Percentiles rank a stretch among this genome's conserved stretches.
Conservation (phyloP, 2,329 filamentous ascomycete genomes). For the Ophiostoma quercus region DNA sequence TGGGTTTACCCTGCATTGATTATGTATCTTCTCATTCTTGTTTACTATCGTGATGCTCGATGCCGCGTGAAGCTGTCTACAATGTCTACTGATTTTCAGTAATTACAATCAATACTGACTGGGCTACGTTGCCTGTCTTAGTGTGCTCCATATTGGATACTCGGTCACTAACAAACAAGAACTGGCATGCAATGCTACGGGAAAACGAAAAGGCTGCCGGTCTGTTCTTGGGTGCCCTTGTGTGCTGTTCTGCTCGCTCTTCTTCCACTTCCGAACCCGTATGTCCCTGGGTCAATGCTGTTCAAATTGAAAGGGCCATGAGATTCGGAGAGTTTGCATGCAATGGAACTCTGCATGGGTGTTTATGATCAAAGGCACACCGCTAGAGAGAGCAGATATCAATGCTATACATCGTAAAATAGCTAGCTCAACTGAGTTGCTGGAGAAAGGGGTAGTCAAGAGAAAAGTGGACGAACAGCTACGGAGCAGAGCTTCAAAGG, state of each 20-base stretch:
- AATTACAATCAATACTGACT: background rate
- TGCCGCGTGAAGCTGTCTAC: background rate
- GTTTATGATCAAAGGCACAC: background rate
- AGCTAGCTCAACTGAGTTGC: background rate
- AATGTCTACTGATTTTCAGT: background rate
- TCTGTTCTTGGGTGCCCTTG: background rate
- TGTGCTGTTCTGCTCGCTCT: background rate
- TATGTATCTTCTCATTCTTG: background rate
- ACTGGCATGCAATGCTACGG: background rate
- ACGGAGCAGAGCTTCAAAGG: background rate
- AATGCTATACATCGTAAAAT: background rate
- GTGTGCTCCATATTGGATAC: background rate
- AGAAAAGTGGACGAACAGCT: conserved; percentile 6
- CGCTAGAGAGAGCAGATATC: background rate
- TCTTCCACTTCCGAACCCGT: background rate
- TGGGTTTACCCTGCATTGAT: background rate
- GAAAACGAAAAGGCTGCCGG: background rate
- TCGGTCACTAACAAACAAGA: background rate
- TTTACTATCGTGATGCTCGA: background rate
- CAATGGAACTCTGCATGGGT: background rate
- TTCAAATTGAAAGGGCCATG: background rate
- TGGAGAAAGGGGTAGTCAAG: background rate
- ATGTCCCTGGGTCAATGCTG: background rate
- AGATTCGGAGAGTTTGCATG: background rate
- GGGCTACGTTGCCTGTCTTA: background rate